phyloP scores from a whole-genome alignment of 192 early-diverging fungal genomes.

The Phycomyces blakesleeanus region DNA sequence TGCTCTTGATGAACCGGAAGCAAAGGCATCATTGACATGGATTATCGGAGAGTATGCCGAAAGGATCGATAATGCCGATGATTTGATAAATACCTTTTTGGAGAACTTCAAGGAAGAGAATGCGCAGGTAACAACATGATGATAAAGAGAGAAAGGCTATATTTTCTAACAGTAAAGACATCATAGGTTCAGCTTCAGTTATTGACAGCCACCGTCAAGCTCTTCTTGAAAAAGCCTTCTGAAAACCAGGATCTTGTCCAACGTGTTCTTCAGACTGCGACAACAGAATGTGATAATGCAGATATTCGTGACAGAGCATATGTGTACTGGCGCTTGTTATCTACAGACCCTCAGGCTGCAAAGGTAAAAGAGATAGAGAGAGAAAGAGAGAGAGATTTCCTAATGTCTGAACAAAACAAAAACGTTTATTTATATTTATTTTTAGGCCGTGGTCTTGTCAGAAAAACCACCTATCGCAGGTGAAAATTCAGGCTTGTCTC shows the following conservation, averaged over 20 bases:
- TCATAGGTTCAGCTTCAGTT: constrained; percentile 89
- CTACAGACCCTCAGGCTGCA: constrained; percentile 89
- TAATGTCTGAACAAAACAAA: no score
- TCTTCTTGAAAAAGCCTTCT: constrained; percentile 89
- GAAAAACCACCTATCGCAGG: constrained; percentile 84
- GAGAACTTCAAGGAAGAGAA: constrained; percentile 89
- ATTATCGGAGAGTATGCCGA: constrained; percentile 96
- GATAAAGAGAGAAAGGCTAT: constrained; percentile 2
- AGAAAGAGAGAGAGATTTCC: neutral
- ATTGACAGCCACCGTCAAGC: constrained; percentile 86
- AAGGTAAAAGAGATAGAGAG: constrained; percentile 47
- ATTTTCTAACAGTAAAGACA: no score
- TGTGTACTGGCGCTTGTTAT: constrained; percentile 95
- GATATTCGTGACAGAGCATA: constrained; percentile 96
- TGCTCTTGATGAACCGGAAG: constrained; percentile 84
- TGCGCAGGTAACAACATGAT: no score
- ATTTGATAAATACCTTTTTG: constrained; percentile 72
- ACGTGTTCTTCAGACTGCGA: constrained; percentile 80
- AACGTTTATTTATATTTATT: constrained; percentile 23
- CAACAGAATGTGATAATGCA: constrained; percentile 86
- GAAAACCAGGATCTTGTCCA: constrained; percentile 85
- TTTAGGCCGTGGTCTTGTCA: constrained; percentile 74
- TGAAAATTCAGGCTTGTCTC: constrained; percentile 61
- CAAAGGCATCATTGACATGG: constrained; percentile 90
- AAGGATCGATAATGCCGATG: constrained; percentile 76